Base-by-base conservation (phyloP, 202 grass and related monocot species). In the Saccharum hybrid region DNA sequence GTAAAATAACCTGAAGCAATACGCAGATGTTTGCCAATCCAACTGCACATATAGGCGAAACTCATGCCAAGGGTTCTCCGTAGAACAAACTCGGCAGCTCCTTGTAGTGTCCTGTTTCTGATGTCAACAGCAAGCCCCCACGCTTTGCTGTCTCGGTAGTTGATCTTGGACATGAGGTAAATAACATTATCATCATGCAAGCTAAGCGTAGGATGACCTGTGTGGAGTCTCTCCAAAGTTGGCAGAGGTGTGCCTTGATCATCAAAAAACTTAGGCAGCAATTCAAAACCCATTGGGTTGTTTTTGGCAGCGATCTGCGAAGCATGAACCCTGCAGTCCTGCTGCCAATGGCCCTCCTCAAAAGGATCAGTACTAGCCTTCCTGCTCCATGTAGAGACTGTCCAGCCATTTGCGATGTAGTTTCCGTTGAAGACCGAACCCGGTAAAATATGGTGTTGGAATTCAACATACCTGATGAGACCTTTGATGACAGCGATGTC, bases 101-200 rank as follows among this genome's bases (percentile, higher is more conserved):
- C 41, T 43, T 43, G 9, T 11, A 43, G 41, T 43, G 41, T 11
- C 41, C 41, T 43, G 8, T 43, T 43, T 43, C 41, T 43, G 41
- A 43, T 43, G 10, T 43, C 10, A 43, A 43, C 10, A 43, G 41
- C 41, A 43, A 43, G 41, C 13, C 57, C 33, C 16, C 72, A 75
- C 14, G 72, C 72, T 16, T 59, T 59, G 1, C 0, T 15, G 51
- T 75, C 72, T 18, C 0, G 0, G 33, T 1, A 4, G 23, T 31
- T 10, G 7, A 75, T 31, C 30, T 38, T 75, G 49, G 49, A 4
- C 72, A 75, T 59, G 33, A 75, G 5, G 51, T 75, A 75, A 22
- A 75, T 4, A 38, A 59, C 15, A 22, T 60, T 34, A 23, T 23
- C 34, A 2, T 40, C 1, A 19, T 31, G 10, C 52, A 75, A 40